A percentile compares a stretch with the other conserved stretches of the same genome.
Conservation (phyloP, 192 early-diverging fungal genomes). For the Blastocladiella britannica region DNA sequence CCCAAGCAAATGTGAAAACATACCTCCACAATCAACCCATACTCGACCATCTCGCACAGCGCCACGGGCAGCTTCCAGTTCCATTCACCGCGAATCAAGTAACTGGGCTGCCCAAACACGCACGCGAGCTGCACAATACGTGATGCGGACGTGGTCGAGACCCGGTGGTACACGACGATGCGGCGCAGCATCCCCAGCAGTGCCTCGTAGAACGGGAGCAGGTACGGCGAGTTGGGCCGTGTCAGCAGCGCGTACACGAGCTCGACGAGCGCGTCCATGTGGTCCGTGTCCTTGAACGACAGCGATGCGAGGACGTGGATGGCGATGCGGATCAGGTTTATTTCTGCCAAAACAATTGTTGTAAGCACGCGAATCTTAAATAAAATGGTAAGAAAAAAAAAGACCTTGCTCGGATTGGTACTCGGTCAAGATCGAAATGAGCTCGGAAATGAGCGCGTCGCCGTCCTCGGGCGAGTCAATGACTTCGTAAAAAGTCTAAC, state of each 20-base stretch:
- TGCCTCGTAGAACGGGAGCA: not conserved
- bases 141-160: not conserved
- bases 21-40: not conserved
- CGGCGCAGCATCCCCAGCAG: not conserved
- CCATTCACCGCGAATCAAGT: not conserved
- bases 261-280: not conserved
- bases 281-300: not conserved
- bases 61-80: not conserved
- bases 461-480: not conserved
- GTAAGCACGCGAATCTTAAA: too few species aligned
- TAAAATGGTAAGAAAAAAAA: too few species aligned
- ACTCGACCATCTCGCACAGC: not conserved
- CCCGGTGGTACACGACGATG: not conserved
- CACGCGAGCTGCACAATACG: not conserved
- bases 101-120: not conserved
- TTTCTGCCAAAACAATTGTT: too few species aligned
- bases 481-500: not conserved
- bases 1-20: not conserved
- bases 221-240: not conserved
- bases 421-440: not conserved
- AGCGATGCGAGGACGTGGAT: not conserved
- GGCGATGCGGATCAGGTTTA: not conserved
- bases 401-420: not conserved
- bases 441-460: not conserved
- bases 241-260: not conserved